Evolutionary conservation across 352 stramenopile genomes (phyloP), one percentile per base, ranked within the genome.

Genomic region (Globisporangium splendens): DNA sequence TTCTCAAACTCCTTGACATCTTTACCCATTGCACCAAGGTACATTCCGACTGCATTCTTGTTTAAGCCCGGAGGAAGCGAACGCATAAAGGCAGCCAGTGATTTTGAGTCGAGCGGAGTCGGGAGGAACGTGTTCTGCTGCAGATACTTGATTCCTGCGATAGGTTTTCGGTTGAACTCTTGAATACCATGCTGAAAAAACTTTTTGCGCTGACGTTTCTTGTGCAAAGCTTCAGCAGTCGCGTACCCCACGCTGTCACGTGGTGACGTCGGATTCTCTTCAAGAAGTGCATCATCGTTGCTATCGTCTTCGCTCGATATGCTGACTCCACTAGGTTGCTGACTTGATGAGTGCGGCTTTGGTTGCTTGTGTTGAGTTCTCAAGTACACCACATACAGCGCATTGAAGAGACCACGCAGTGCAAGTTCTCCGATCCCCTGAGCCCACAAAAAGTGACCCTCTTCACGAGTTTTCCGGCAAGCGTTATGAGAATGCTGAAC

Each of bases 91-190:
- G 66, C 75, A 8, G 95, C 96, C 3, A 98, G 75, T 28, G 80
- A 79, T 50, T 76, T 62, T 28, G 88, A 74, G 53, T 96, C 75
- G 17, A 93, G 68, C 24, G 85, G 82, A 1, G 84, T 82, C 10
- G 86, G 85, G 13, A 97, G 39, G 47, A 97, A 90, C 0, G 65
- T 62, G 33, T 94, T 69, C 46, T 93, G 73, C 56, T 94, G 79
- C 35, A 94, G 69, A 49, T 91, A 93, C 59, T 86, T 81, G 68
- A 98, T 88, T 51, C 92, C 95, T n/a, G 86, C 82, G 13, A 96
- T 73, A 13, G 83, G 85, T n/a, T 95, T 94, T 17, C 86, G 79
- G 66, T 99, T 99, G 73, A 99, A 99, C 51, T 92, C 74, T 50
- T 90, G 64, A 47, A 97, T 95, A 1, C 91, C 88, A 38, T 89